Base-by-base conservation (phyloP, 257 asterid species). In the Vinca minor region DNA sequence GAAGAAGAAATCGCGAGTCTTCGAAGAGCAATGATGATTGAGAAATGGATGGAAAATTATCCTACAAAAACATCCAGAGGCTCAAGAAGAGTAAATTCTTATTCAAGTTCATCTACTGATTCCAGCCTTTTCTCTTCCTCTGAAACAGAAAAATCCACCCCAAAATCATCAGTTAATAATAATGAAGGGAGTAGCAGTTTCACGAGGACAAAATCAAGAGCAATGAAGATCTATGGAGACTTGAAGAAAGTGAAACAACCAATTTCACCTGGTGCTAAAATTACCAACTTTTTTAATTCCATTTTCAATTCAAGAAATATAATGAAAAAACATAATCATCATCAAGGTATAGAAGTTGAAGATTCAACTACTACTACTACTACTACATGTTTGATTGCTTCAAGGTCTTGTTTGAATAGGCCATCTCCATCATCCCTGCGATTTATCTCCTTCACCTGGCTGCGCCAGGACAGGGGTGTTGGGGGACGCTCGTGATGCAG, bases 11-110 rank as follows among this genome's bases (percentile, higher is more conserved):
- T 81, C 13, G 82, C 84, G n/a, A 79, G 87, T 69, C 81, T 85
- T 26, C 75, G 97, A 1, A 73, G 93, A 41, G 93, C 97, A 9
- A 85, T 85, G 69, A 67, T 79, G 81, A 76, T 87, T 41, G 97
- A 87, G 72, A 84, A 87, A 76, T 86, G 96, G 95, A 83, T 89
- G 85, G 85, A 76, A n/a, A 79, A 74, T 38, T 69, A 82, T 69
- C 41, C 62, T 7, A 21, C 47, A 62, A 44, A 21, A 28, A 21
- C 36, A 35, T 32, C 62, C 14, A 36, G 64, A 64, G 73, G 81
- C n/a, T 69, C 83, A 1, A 59, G 76, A 31, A 81, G 79, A 49
- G 20, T 77, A 5, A 73, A 84, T 0, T 77, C 89, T 0, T 77
- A 80, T 68, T 85, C 95, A 15, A 77, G 78, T 69, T 81, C 91